Conservation (phyloP, 1,284 basidiomycete species). For the Stygiomarasmius scandens region DNA sequence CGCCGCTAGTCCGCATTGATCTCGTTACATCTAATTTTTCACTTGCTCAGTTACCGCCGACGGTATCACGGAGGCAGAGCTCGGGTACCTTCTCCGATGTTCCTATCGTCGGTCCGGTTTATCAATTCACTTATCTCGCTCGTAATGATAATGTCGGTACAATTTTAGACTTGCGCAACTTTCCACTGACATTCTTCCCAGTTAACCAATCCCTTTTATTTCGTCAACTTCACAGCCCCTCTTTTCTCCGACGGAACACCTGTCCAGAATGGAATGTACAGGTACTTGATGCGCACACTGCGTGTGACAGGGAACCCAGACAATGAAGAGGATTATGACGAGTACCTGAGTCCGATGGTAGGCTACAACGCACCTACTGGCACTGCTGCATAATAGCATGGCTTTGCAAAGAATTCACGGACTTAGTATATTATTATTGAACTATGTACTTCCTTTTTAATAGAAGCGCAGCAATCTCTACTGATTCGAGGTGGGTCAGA, state of each 20-base stretch:
- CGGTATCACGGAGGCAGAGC: conserved; percentile 4
- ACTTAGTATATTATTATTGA: too few species aligned
- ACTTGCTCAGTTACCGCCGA: conserved; percentile 8
- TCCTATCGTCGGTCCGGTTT: conserved; percentile 42
- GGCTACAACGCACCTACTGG: conserved; percentile 16
- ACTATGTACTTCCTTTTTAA: too few species aligned
- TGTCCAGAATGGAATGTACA: conserved; percentile 64
- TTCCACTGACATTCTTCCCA: conserved; percentile 20
- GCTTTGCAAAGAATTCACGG: too few species aligned
- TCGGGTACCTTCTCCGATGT: conserved; percentile 29
- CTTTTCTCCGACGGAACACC: conserved; percentile 59
- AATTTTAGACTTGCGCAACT: conserved; percentile 16
- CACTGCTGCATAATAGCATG: too few species aligned
- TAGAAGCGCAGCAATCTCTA: too few species aligned
- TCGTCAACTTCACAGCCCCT: conserved; percentile 36
- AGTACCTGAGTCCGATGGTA: conserved; percentile 47
- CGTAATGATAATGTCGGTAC: conserved; percentile 33
- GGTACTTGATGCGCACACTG: conserved; percentile 59
- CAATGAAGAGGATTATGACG: conserved; percentile 61
- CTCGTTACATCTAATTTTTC: conserved; percentile 37
- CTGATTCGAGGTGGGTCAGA: too few species aligned
- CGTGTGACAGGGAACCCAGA: conserved; percentile 58
- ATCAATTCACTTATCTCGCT: conserved; percentile 36
- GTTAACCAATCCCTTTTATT: conserved; percentile 6
- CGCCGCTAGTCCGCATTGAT: conserved; percentile 45